phyloP scores from a whole-genome alignment of 371 early-diverging fungal genomes.

The Lichtheimia hyalospora region DNA sequence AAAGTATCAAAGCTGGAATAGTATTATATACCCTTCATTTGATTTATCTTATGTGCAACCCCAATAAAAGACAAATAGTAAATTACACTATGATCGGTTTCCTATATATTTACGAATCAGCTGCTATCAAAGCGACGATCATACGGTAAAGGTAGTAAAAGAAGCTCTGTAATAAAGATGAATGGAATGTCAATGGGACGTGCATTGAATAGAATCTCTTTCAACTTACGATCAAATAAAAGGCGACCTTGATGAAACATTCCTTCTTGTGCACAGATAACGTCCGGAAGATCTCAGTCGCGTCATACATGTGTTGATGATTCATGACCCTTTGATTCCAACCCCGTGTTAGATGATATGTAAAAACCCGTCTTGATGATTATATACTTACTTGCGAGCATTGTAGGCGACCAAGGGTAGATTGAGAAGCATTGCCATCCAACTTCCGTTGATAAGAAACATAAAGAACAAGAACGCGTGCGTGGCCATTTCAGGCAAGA shows the following conservation, averaged over 20 bases:
- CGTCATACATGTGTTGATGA: conserved; percentile 89
- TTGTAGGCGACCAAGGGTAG: conserved; percentile 86
- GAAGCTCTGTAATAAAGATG: conserved; percentile 56
- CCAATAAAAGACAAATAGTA: too few relatives aligned
- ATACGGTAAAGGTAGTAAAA: conserved; percentile 88
- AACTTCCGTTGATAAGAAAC: conserved; percentile 85
- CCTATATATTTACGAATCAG: conserved; percentile 35
- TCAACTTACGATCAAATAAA: conserved; percentile 79
- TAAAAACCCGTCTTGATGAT: not conserved
- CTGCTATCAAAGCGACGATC: conserved; percentile 69
- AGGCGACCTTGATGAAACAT: conserved; percentile 92
- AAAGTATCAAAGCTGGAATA: too few relatives aligned
- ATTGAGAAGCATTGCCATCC: conserved; percentile 85
- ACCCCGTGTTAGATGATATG: not conserved
- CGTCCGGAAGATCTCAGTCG: conserved; percentile 96
- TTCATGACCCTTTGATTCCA: conserved; percentile 64
- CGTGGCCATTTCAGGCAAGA: conserved; percentile 87
- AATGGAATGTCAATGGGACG: not conserved
- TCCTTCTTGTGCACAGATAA: conserved; percentile 89
- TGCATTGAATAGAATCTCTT: too few relatives aligned
- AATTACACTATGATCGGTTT: too few relatives aligned
- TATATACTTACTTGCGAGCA: conserved; percentile 70
- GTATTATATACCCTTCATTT: too few relatives aligned
- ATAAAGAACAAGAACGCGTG: conserved; percentile 81
- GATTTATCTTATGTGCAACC: too few relatives aligned